Base-by-base conservation (phyloP, 768 basidiomycete species). In the Amanita rubescens region DNA sequence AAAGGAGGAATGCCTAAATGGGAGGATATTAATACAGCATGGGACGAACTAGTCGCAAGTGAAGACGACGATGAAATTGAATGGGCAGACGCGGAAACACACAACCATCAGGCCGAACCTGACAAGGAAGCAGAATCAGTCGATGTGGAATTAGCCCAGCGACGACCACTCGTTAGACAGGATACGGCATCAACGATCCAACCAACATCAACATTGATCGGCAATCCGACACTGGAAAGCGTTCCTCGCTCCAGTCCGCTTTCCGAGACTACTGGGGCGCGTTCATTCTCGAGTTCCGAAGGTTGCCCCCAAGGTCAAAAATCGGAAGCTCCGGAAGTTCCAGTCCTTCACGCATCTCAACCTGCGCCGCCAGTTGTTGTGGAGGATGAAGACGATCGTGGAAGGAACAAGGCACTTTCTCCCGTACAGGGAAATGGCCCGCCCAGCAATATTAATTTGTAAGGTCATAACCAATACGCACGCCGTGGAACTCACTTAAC, bases 11-110 rank as follows among this genome's bases (percentile, higher is more conserved):
- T 72, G 42, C 62, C 66, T 15, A 64, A 67, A 25, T 84, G 80
- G 80, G 72, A 77, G 10, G 76, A 81, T 45, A 70, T 84, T 1
- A 75, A 78, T 22, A 71, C 71, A 3, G 71, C 70, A 11, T 84
- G 83, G 80, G 80, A 83, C 47, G 71, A 69, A 9, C 64, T 79
- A 12, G 71, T 75, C 5, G 60, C 59, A 22, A 70, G 54, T 7
- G 63, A 62, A 25, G 66, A 68, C 5, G 69, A 66, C 9, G 69
- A 81, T 55, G 78, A 70, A 20, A 66, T 83, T n/a, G 69, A 67
- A 10, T 84, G 82, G 82, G 75, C 76, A 5, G 76, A 80, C 45
- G 74, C 71, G 2, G 71, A 75, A 46, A 70, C 67, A 11, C 61
- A 65, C 14, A 55, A 49, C 46, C 35, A 46, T 55, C 46, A 57